Percentiles rank a stretch among this genome's conserved stretches.
These are phyloP conservation scores for Leptographium lundbergii DNA, from an alignment of 2,329 filamentous ascomycete genomes.

Conservation along the genomic window DNA sequence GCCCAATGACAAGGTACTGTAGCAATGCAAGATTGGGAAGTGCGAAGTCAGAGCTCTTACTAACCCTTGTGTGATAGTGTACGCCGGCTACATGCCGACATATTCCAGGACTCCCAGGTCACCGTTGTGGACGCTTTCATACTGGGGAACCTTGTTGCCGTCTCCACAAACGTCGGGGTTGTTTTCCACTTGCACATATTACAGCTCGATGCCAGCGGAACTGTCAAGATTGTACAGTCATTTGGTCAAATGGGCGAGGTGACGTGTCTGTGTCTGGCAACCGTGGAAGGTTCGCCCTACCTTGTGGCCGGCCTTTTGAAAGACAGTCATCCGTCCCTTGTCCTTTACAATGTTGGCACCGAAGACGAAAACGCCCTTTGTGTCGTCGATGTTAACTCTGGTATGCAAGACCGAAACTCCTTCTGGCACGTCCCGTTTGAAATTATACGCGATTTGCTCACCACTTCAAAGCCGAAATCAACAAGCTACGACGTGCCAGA, in stretches of 20 bases:
- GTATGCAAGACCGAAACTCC: slow-evolving; percentile 11
- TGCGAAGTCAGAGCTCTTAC: background rate
- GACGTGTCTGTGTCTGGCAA: slow-evolving; percentile 31
- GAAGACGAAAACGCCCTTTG: background rate
- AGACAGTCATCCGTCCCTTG: slow-evolving; percentile 21
- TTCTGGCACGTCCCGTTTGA: background rate
- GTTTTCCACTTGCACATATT: slow-evolving; percentile 27
- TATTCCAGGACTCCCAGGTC: slow-evolving; percentile 1
- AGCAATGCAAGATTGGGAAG: background rate
- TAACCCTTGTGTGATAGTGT: slow-evolving; percentile 2
- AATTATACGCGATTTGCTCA: background rate
- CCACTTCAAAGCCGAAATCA: background rate
- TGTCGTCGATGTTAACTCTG: slow-evolving; percentile 11
- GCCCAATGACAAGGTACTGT: slow-evolving; percentile 22
- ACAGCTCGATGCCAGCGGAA: slow-evolving; percentile 16
- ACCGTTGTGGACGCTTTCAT: slow-evolving; percentile 30
- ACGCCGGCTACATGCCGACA: background rate
- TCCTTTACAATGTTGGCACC: slow-evolving; percentile 14
- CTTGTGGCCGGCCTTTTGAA: slow-evolving; percentile 23
- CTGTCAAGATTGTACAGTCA: slow-evolving; percentile 16
- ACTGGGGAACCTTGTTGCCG: slow-evolving; percentile 23
- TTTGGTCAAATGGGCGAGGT: slow-evolving; percentile 32
- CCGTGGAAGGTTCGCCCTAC: slow-evolving; percentile 14
- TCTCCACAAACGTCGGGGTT: slow-evolving; percentile 27
- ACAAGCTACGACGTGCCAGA: background rate